Base-by-base conservation (phyloP, 73 alveolate species). In the Stentor roeselii region DNA sequence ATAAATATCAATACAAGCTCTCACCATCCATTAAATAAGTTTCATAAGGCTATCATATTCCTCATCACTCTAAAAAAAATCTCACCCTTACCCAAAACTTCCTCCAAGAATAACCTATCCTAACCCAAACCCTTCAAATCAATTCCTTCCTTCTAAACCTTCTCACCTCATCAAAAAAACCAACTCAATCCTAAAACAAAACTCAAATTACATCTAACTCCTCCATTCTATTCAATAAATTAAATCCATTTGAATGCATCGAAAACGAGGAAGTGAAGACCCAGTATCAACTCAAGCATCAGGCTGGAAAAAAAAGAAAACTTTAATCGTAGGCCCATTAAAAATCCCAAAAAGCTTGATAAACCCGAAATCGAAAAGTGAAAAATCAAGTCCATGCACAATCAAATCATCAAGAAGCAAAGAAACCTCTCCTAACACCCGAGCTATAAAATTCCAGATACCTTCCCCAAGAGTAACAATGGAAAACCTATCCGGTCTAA, bases 181-280 rank as follows among this genome's bases (percentile, higher is more conserved):
- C n/a, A n/a, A n/a, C n/a, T n/a, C n/a, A n/a, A n/a, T n/a, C n/a
- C n/a, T n/a, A n/a, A n/a, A n/a, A n/a, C n/a, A n/a, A n/a, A n/a
- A n/a, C n/a, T n/a, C n/a, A n/a, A n/a, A n/a, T n/a, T n/a, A n/a
- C n/a, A n/a, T n/a, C n/a, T n/a, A n/a, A n/a, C n/a, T n/a, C n/a
- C n/a, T n/a, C n/a, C n/a, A n/a, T n/a, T n/a, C n/a, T n/a, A n/a
- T n/a, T n/a, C n/a, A n/a, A n/a, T n/a, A n/a, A n/a, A n/a, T n/a
- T n/a, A n/a, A n/a, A n/a, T n/a, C n/a, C n/a, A 50, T 50, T 11
- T 50, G 21, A 50, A 50, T 50, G 67, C 67, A 50, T 50, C 6
- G 21, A 50, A 50, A 50, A 50, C 67, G 67, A 50, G 67, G 67
- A 50, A 50, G 67, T 50, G 67, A 50, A 50, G 67, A 50, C 30